Percentiles rank a stretch among this genome's conserved stretches.
Evolutionary conservation across 2,329 filamentous ascomycete genomes (phyloP).

Genomic region (Ploettnerulaceae sp.): DNA sequence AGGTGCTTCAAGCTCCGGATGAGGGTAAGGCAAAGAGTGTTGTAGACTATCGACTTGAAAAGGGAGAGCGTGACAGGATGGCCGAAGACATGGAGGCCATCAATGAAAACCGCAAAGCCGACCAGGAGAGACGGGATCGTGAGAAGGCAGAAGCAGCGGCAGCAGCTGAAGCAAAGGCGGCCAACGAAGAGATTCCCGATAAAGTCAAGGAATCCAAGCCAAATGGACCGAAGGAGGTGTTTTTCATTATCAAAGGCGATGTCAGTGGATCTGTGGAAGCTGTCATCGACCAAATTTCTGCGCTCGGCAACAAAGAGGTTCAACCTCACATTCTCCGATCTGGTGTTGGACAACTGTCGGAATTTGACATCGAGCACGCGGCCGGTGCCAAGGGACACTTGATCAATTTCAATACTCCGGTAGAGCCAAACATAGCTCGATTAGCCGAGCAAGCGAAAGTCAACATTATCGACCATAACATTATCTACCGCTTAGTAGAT

Average conservation of each 20-base stretch:
- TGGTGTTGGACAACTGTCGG: slow-evolving; percentile 70
- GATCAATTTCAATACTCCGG: slow-evolving; percentile 77
- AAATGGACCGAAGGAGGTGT: slow-evolving; percentile 52
- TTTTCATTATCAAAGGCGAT: slow-evolving; percentile 87
- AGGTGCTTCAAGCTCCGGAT: slow-evolving; percentile 75
- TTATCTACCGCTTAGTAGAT: slow-evolving; percentile 78
- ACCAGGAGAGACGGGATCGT: slow-evolving; percentile 56
- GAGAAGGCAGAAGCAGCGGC: slow-evolving; percentile 50
- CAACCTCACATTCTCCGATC: slow-evolving; percentile 71
- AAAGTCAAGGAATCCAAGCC: slow-evolving; percentile 31
- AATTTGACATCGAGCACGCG: slow-evolving; percentile 88
- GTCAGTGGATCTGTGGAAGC: slow-evolving; percentile 93
- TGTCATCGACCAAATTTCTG: slow-evolving; percentile 69
- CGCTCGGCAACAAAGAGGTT: slow-evolving; percentile 82
- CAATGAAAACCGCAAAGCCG: slow-evolving; percentile 56
- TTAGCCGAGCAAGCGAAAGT: slow-evolving; percentile 69
- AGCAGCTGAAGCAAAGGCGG: slow-evolving; percentile 36
- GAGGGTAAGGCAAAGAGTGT: slow-evolving; percentile 77
- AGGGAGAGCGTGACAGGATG: slow-evolving; percentile 60
- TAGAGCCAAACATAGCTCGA: slow-evolving; percentile 62
- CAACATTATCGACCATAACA: slow-evolving; percentile 74
- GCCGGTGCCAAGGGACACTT: slow-evolving; percentile 70
- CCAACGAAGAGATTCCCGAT: slow-evolving; percentile 25
- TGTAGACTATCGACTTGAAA: slow-evolving; percentile 69
- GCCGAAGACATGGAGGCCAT: slow-evolving; percentile 71